Percentiles rank a stretch among this genome's conserved stretches.
Evolutionary conservation across 2,329 filamentous ascomycete species (phyloP).

Genomic region (Didymella segeticola): DNA sequence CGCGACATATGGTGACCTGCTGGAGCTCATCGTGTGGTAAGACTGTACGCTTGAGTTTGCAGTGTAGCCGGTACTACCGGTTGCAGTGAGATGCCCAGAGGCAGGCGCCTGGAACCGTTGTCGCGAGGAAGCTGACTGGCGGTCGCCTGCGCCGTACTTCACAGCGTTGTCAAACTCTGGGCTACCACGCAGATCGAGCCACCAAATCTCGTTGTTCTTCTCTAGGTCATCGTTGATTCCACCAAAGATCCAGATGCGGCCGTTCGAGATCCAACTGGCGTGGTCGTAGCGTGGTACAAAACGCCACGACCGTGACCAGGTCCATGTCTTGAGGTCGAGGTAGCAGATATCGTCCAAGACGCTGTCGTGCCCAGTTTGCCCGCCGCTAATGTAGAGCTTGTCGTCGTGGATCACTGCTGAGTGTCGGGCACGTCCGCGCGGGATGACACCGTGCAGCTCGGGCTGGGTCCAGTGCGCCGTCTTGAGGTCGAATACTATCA

Average conservation of each 20-base stretch:
- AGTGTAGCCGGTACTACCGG: constrained; percentile 65
- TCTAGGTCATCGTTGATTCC: constrained; percentile 96
- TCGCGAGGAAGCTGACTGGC: constrained; percentile 41
- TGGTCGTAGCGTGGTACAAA: constrained; percentile 97
- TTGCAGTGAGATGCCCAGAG: constrained; percentile 42
- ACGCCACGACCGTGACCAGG: constrained; percentile 94
- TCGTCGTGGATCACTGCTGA: constrained; percentile 95
- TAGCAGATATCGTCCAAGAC: constrained; percentile 97
- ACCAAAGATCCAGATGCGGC: constrained; percentile 95
- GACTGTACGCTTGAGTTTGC: constrained; percentile 73
- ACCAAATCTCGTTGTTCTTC: constrained; percentile 94
- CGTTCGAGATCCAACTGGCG: constrained; percentile 90
- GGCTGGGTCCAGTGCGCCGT: constrained; percentile 96
- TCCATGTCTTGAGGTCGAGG: constrained; percentile 94
- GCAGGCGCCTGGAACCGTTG: constrained; percentile 39
- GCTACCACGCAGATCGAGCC: constrained; percentile 91
- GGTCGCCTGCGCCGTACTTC: constrained; percentile 61
- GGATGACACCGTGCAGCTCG: constrained; percentile 80
- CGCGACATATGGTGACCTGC: constrained; percentile 60
- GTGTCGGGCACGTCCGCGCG: constrained; percentile 89
- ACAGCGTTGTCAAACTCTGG: constrained; percentile 81
- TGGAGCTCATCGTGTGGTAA: constrained; percentile 51
- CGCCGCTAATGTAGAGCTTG: constrained; percentile 93
- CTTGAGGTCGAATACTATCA: constrained; percentile 94
- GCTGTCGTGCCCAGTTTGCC: constrained; percentile 92